Evolutionary conservation across 306 rosid species (phyloP).

Genomic region (Lotus japonicus): DNA sequence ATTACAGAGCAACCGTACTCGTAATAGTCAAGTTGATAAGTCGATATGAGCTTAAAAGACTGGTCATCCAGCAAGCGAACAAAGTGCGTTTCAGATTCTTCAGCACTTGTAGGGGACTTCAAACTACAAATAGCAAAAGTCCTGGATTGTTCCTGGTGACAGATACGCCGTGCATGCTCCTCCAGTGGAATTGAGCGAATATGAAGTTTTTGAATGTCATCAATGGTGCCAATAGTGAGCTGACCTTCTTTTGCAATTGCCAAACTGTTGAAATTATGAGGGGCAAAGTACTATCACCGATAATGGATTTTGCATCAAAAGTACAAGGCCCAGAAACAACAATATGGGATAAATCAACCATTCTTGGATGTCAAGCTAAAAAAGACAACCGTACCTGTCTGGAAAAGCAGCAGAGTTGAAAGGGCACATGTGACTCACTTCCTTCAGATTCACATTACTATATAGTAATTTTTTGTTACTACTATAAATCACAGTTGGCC

Average conservation of each 20-base stretch:
- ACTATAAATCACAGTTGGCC: constrained; percentile 97
- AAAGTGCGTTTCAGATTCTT: constrained; percentile 81
- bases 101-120: constrained; percentile 64
- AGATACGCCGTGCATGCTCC: constrained; percentile 89
- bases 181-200: constrained; percentile 93
- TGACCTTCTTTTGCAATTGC: constrained; percentile 99
- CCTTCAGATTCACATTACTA: constrained; percentile 93
- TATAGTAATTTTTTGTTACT: constrained; percentile 93
- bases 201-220: constrained; percentile 97
- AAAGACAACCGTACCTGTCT: constrained; percentile 58
- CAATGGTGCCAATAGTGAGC: constrained; percentile 96
- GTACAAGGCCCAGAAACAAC: constrained; percentile 3
- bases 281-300: not conserved
- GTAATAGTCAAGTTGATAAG: constrained; percentile 75
- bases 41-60: constrained; percentile 80
- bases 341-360: constrained; percentile 5
- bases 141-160: constrained; percentile 98
- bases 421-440: constrained; percentile 99
- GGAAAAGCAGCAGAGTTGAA: constrained; percentile 99
- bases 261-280: constrained; percentile 50
- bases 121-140: constrained; percentile 84
- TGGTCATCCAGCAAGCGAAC: constrained; percentile 94
- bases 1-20: constrained; percentile 87
- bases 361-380: not conserved
- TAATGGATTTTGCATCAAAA: not conserved